These are phyloP conservation scores for Suhomyces kunorum DNA, from an alignment of 1,139 yeast species.

Conservation along the genomic window DNA sequence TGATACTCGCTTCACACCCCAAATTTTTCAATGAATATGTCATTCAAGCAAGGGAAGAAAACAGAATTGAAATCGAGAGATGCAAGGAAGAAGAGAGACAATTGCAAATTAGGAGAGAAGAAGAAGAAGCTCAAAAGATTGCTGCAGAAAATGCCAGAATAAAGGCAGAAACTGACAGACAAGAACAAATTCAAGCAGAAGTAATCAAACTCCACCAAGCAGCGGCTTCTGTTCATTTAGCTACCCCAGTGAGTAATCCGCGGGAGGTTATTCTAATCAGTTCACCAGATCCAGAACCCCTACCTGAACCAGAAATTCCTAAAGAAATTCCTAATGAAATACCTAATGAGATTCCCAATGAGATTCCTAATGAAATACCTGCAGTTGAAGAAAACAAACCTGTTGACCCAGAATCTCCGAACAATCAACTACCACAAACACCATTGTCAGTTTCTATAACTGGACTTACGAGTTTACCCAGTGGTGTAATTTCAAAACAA, in stretches of 20 bases:
- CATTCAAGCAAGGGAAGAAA: slow-evolving; percentile 24
- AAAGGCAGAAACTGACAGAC: slow-evolving; percentile 1
- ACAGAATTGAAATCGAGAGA: slow-evolving; percentile 4
- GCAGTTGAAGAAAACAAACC: too few relatives aligned
- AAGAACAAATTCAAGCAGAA: slow-evolving; percentile 1
- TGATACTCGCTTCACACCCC: slow-evolving; percentile 32
- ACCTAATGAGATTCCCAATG: too few relatives aligned
- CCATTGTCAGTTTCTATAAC: neutral
- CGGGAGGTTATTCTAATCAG: neutral
- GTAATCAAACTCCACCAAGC: neutral
- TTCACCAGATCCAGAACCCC: neutral
- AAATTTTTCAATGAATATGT: slow-evolving; percentile 36
- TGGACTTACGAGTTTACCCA: slow-evolving; percentile 6
- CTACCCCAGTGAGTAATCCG: neutral
- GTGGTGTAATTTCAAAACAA: slow-evolving; percentile 7
- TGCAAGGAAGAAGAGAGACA: slow-evolving; percentile 1
- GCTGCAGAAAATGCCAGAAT: slow-evolving; percentile 3
- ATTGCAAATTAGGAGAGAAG: neutral
- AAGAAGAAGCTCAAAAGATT: slow-evolving; percentile 2
- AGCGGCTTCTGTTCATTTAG: too few relatives aligned
- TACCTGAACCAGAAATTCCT: too few relatives aligned
- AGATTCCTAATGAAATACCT: too few relatives aligned
- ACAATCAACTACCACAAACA: neutral
- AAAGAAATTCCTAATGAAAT: too few relatives aligned
- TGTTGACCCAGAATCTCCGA: neutral